These are phyloP conservation scores for Lasiodiplodia gonubiensis DNA, from an alignment of 2,329 filamentous ascomycete genomes.

Conservation along the genomic window DNA sequence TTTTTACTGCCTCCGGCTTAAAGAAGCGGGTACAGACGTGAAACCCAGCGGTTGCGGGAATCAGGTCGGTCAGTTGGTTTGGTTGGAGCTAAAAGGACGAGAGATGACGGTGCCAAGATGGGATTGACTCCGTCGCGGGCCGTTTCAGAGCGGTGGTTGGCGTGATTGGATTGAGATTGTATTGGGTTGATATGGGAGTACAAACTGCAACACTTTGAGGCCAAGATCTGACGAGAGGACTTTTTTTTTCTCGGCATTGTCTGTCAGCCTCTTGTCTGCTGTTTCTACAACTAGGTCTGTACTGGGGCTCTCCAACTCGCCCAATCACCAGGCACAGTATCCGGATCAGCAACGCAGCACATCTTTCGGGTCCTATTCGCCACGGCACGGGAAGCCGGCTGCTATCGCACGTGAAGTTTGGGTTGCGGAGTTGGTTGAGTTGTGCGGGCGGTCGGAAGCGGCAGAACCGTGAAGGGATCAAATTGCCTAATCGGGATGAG, in stretches of 20 bases:
- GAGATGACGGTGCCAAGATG: neutral
- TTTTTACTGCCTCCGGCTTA: neutral
- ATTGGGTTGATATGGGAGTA: too few relatives aligned
- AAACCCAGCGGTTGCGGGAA: neutral
- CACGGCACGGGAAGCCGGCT: neutral
- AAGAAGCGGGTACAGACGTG: slow-evolving; percentile 8
- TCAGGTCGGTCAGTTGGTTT: neutral
- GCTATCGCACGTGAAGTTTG: neutral
- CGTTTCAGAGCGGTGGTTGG: neutral
- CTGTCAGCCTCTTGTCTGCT: too few relatives aligned
- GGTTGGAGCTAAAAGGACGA: neutral
- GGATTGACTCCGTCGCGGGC: neutral
- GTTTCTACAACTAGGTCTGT: too few relatives aligned
- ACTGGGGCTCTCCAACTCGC: neutral
- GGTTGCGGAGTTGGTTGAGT: neutral
- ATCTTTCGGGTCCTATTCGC: neutral
- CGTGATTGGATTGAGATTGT: neutral
- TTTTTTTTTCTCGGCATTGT: too few relatives aligned
- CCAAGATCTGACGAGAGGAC: too few relatives aligned
- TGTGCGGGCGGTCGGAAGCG: neutral
- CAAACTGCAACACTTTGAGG: too few relatives aligned
- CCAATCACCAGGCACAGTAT: neutral
- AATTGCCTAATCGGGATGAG: slow-evolving; percentile 17
- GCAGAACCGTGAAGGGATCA: slow-evolving; percentile 16
- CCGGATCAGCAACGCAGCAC: neutral